Evolutionary conservation across 2,329 filamentous ascomycete genomes (phyloP), one percentile per base, ranked within the genome.

Genomic region (Ophiostoma sp.): DNA sequence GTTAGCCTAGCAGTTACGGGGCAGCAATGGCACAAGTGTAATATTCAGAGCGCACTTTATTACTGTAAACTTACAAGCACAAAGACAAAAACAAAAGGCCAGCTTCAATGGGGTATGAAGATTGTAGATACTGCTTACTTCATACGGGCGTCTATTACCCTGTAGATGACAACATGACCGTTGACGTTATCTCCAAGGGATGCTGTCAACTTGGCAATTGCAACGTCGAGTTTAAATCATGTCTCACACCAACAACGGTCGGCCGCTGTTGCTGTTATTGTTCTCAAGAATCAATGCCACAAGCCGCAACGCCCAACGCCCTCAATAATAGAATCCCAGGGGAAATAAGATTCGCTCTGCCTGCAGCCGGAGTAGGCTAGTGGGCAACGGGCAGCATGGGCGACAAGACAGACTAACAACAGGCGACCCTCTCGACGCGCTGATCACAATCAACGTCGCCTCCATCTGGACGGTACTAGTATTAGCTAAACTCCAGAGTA

Each of bases 321-420:
- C 41, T 17, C 15, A 20, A 17, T 48, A 48, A n/a, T n/a, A 17
- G 20, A 48, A 48, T n/a, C 20, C 44, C 44, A 48, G 20, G 20
- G 20, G 20, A 5, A 48, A 20, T 48, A 48, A 48, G 20, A 48
- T 48, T 48, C 17, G 44, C 44, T 48, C 44, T 48, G 17, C 44
- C 44, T n/a, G 44, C 44, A 48, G 52, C n/a, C 52, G 52, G 23
- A 57, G 52, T 57, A 31, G 52, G 52, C 52, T 57, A 57, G 52
- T 57, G 52, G 52, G 17, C 52, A 57, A 57, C 52, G 52, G 52
- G 23, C 52, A 57, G 23, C 52, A 57, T 57, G 52, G 52, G 23
- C 23, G 23, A 57, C 7, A 8, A 15, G 13, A 57, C 52, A 27
- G 23, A 57, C 23, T 48, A 48, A 57, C 52, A 27, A 27, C 10